Evolutionary conservation across 768 basidiomycete genomes (phyloP), one percentile per base, ranked within the genome.

Genomic region (Chalciporus piperatus): DNA sequence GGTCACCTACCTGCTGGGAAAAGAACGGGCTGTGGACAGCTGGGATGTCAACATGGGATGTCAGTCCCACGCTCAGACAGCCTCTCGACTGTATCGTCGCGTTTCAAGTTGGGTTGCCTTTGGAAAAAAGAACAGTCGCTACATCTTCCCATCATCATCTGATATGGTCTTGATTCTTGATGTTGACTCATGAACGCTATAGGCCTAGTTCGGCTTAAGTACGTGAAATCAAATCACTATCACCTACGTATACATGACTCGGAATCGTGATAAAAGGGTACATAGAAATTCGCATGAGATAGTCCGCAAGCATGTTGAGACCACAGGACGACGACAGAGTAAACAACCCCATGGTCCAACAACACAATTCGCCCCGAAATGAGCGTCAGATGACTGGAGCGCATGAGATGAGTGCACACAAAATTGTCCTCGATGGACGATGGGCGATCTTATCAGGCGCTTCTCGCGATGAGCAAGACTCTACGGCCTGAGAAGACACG

Each of bases 241-340:
- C 9, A 5, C 47, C 47, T 54, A 57, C n/a, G n/a, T n/a, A n/a
- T n/a, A n/a, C 42, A 53, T 51, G 50, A 48, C 47, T 52, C 27
- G 54, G 23, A 42, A 56, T 51, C 37, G 27, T 48, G 32, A 52
- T 48, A 41, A 27, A 55, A 64, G 47, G 42, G 56, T 63, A 66
- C 64, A 61, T 68, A 64, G 50, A 46, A 23, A 58, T 51, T 61
- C 33, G 55, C 54, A 66, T 44, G 56, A 57, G 56, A 66, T 54
- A 66, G 66, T 68, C 63, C 66, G 45, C 57, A 51, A 57, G 42
- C 51, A 38, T 48, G 57, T 45, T 51, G 40, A 50, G 43, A 41
- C 38, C 39, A 30, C 20, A 48, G 41, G 49, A 39, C 19, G 38
- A 41, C 41, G 60, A 55, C 53, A 43, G 51, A 48, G 43, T 41